Conservation (phyloP, 306 rosid genomes). For the Glycine tomentella region DNA sequence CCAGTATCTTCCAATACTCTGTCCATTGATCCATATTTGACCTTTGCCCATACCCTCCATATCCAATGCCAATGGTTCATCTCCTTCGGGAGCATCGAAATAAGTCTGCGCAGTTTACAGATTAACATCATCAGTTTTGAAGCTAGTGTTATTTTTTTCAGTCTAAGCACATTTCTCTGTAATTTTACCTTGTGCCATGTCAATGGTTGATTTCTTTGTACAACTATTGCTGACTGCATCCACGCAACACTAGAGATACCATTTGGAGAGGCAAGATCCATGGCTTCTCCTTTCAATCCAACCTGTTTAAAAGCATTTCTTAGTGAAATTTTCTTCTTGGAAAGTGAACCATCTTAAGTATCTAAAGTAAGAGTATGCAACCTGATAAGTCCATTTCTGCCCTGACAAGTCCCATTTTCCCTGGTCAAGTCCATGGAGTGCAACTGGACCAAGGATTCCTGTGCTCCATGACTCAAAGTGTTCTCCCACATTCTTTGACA, state of each 20-base stretch:
- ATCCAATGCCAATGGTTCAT: constrained; percentile 83
- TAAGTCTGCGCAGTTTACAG: constrained; percentile 55
- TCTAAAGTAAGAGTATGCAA: constrained; percentile 32
- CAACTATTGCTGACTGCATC: constrained; percentile 73
- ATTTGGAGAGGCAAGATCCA: constrained; percentile 75
- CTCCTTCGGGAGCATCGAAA: constrained; percentile 78
- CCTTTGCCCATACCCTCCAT: constrained; percentile 92
- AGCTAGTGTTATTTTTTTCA: neutral
- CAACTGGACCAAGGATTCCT: constrained; percentile 89
- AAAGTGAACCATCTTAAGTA: neutral
- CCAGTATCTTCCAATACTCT: constrained; percentile 95
- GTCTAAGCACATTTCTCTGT: constrained; percentile 15
- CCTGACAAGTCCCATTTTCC: constrained; percentile 85
- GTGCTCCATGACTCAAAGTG: constrained; percentile 85
- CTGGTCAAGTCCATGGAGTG: constrained; percentile 78
- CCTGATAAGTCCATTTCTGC: constrained; percentile 94
- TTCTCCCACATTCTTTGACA: constrained; percentile 80
- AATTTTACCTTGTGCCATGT: constrained; percentile 84
- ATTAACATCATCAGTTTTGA: constrained; percentile 10
- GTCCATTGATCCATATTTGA: constrained; percentile 88
- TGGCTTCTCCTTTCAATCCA: constrained; percentile 82
- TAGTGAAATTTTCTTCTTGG: constrained; percentile 35
- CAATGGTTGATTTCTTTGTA: constrained; percentile 68
- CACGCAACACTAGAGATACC: constrained; percentile 71
- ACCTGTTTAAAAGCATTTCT: constrained; percentile 57